Evolutionary conservation across 2,329 filamentous ascomycete species (phyloP).

Genomic region (Hypoxylon sp.): DNA sequence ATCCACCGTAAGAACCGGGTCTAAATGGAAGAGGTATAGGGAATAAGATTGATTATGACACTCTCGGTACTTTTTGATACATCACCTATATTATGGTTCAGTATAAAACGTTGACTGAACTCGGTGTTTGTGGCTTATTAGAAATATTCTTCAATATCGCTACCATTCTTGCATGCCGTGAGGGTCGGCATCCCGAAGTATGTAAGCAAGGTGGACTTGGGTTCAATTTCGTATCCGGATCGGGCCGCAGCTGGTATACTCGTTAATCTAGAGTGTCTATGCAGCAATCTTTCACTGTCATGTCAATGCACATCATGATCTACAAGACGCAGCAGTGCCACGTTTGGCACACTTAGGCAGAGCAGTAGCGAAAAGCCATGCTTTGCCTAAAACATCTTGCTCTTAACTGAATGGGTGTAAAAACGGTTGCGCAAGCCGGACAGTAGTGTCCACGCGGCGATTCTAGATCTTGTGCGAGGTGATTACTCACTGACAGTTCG

Average conservation of each 20-base stretch:
- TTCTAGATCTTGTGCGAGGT: slow-evolving; percentile 67
- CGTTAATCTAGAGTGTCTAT: slow-evolving; percentile 43
- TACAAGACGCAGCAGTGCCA: slow-evolving; percentile 50
- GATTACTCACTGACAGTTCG: slow-evolving; percentile 59
- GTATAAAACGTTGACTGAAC: not conserved
- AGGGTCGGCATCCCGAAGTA: slow-evolving; percentile 26
- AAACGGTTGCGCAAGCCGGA: slow-evolving; percentile 54
- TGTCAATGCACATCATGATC: slow-evolving; percentile 50
- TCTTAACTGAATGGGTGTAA: slow-evolving; percentile 47
- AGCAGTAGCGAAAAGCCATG: slow-evolving; percentile 47
- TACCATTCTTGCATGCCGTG: not conserved
- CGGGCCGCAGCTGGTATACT: slow-evolving; percentile 49
- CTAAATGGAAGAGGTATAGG: not conserved
- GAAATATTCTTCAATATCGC: not conserved
- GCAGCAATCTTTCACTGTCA: slow-evolving; percentile 43
- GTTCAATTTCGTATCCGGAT: slow-evolving; percentile 46
- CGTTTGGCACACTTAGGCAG: slow-evolving; percentile 47
- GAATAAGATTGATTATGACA: not conserved
- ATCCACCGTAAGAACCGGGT: not conserved
- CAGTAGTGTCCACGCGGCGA: slow-evolving; percentile 54
- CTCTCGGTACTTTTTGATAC: not conserved
- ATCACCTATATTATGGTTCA: not conserved
- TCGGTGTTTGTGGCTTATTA: not conserved
- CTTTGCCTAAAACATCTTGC: slow-evolving; percentile 45
- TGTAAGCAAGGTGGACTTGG: slow-evolving; percentile 17